Evolutionary conservation across 768 basidiomycete species (phyloP).

Genomic region (Crassisporium funariophilum): DNA sequence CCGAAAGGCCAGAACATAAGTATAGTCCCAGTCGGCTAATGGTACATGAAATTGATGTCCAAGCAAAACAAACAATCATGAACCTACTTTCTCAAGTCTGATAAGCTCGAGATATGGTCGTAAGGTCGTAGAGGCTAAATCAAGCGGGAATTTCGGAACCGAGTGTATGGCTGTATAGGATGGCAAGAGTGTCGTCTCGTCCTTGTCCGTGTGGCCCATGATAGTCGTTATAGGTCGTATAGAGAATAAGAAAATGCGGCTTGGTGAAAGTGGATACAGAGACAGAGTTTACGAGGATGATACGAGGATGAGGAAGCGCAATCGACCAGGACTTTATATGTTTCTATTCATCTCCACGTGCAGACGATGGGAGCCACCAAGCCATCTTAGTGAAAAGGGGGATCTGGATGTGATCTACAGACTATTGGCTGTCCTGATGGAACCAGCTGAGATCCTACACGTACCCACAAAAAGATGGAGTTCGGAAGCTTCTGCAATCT

Average conservation of each 20-base stretch:
- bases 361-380: slow-evolving; percentile 3
- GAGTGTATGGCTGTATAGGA: slow-evolving; percentile 1
- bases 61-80: background rate
- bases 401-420: background rate
- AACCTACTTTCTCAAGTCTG: slow-evolving; percentile 49
- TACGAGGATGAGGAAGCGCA: too few species aligned
- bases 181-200: slow-evolving; percentile 13
- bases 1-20: slow-evolving; percentile 60
- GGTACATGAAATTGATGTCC: background rate
- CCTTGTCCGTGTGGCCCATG: slow-evolving; percentile 9
- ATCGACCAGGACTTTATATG: too few species aligned
- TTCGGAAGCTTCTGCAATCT: background rate
- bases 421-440: background rate
- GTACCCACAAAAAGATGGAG: background rate
- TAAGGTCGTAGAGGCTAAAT: slow-evolving; percentile 26
- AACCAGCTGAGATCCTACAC: background rate
- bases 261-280: too few species aligned
- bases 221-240: background rate
- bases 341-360: slow-evolving; percentile 14
- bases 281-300: too few species aligned
- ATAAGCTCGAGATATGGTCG: slow-evolving; percentile 52
- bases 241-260: background rate
- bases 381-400: background rate
- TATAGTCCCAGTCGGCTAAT: slow-evolving; percentile 50
- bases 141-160: slow-evolving; percentile 36